Evolutionary conservation across 305 asterid species (phyloP), one percentile per base, ranked within the genome.

Genomic region (Stenogyne calaminthoides): DNA sequence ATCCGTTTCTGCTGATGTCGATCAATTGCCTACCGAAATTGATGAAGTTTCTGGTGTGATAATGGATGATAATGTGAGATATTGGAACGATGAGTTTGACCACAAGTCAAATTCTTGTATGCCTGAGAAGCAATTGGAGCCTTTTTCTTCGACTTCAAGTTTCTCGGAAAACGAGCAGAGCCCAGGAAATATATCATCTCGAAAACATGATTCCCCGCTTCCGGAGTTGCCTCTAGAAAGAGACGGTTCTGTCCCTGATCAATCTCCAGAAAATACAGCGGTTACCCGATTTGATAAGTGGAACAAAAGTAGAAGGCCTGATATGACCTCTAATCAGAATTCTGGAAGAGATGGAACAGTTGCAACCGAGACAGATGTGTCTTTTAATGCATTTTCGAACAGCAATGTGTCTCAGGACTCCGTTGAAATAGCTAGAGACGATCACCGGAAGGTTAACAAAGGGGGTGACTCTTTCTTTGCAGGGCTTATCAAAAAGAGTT

Each of bases 281-380:
- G 84, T 57, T 46, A 74, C 72, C 56, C 77, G 76, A 40, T 76
- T 70, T 75, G 90, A 79, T 59, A 81, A 80, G 49, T 84, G 80
- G 69, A 83, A 78, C 77, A 81, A 74, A 73, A 84, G 83, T 56
- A 81, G 79, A 78, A 73, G 80, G 63, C 64, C 83, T 20, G 94
- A 85, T 73, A 78, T 76, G 40, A 77, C 70, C 10, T 87, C 89
- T 64, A 77, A 87, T 27, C 91, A 88, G 76, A 82, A 78, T 75
- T 88, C 89, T 46, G 78, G 77, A 16, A 83, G 84, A 83, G 96
- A 85, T 77, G 81, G 76, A 16, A 78, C 77, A 0, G 77, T 68
- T 81, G 95, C 88, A 39, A 86, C 88, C 56, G 98, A 87, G 85
- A 90, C 82, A 73, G 96, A 91, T 7, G 83, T 87, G 76, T 80